Conservation (phyloP, 306 rosid species). For the Leucaena leucocephala region DNA sequence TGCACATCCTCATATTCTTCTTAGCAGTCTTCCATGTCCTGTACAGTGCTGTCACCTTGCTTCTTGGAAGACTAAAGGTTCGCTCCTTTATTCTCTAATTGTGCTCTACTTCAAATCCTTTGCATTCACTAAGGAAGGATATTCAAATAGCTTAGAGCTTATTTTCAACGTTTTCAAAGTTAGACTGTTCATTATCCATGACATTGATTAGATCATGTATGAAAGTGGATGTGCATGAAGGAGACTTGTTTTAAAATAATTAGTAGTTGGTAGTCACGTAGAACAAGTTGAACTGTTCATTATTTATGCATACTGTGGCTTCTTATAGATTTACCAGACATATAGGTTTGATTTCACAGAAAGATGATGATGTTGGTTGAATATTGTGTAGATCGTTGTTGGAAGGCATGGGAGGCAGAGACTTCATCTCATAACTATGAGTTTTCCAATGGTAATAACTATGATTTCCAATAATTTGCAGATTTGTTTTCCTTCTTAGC, state of each 20-base stretch:
- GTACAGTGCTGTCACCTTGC: conserved; percentile 89
- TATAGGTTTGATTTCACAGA: neutral
- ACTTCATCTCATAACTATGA: conserved; percentile 73
- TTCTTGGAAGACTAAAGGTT: conserved; percentile 98
- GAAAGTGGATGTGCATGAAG: no score
- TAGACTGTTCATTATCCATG: no score
- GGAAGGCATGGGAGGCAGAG: conserved; percentile 96
- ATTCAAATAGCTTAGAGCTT: no score
- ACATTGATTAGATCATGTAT: no score
- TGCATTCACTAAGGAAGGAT: no score
- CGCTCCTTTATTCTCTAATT: neutral
- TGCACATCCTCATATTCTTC: conserved; percentile 95
- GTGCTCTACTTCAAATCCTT: neutral
- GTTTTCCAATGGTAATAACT: conserved; percentile 68
- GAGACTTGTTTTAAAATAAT: no score
- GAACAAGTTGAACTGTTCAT: neutral
- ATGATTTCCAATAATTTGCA: no score
- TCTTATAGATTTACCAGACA: neutral
- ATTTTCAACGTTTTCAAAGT: no score
- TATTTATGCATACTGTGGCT: neutral
- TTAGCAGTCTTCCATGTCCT: conserved; percentile 85
- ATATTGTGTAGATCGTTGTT: conserved; percentile 75
- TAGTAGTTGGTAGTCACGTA: neutral
- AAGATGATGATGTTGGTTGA: conserved; percentile 15
- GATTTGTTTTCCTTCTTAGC: neutral